Conservation (phyloP, 1,284 basidiomycete species). For the Naganishia sp. region DNA sequence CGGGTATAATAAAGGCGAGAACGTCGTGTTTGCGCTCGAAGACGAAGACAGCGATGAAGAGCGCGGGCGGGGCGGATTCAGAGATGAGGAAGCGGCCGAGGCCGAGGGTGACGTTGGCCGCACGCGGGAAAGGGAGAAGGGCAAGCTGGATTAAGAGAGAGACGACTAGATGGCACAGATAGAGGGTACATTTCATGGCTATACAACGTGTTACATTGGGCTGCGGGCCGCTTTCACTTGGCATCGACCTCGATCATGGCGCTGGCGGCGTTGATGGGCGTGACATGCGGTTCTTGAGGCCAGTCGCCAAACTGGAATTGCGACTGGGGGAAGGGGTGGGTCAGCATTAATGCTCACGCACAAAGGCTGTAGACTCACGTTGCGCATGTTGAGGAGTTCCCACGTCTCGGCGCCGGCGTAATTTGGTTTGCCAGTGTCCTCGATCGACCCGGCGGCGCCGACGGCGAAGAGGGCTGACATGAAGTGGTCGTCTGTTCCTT, state of each 20-base stretch:
- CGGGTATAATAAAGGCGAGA: constrained; percentile 50
- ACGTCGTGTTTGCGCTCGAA: constrained; percentile 84
- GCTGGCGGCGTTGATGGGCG: constrained; percentile 17
- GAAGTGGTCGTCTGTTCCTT: constrained; percentile 44
- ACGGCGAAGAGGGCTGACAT: constrained; percentile 39
- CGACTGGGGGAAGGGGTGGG: constrained; percentile 15
- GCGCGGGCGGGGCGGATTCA: constrained; percentile 31
- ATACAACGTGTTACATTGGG: constrained; percentile 9
- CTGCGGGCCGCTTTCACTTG: not conserved
- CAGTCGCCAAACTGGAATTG: constrained; percentile 38
- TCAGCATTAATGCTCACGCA: not conserved
- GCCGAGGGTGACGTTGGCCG: constrained; percentile 38
- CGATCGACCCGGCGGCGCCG: constrained; percentile 38
- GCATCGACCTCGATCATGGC: constrained; percentile 17
- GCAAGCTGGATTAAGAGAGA: constrained; percentile 26
- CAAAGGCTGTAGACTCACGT: constrained; percentile 17
- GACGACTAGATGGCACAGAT: not conserved
- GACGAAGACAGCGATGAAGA: constrained; percentile 73
- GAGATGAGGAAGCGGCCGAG: constrained; percentile 35
- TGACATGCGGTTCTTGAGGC: constrained; percentile 31
- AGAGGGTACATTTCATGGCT: not conserved
- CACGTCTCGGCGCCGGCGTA: constrained; percentile 41
- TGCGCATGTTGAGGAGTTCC: constrained; percentile 42
- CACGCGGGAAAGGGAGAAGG: constrained; percentile 32
- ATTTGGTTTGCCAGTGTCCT: constrained; percentile 39